Base-by-base conservation (phyloP, 257 asterid genomes). In the Osmanthus fragrans region DNA sequence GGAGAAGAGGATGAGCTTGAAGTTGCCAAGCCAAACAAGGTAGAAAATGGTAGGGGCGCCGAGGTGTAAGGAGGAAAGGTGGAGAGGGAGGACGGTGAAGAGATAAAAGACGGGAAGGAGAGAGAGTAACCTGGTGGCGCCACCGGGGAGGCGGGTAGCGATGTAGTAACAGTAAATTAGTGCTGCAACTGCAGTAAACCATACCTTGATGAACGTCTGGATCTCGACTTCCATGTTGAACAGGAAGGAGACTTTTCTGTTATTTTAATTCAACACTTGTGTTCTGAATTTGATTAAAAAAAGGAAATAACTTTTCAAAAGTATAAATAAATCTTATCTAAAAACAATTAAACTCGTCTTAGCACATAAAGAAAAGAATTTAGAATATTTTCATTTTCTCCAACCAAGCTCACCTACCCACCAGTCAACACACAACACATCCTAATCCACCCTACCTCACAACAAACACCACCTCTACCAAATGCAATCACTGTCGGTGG, bases 1-100 rank as follows among this genome's bases (percentile, higher is more conserved):
- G 64, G 64, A 19, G 25, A 54, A 19, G 64, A 54, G 64, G 64
- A 54, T 10, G 64, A 54, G 64, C 23, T 54, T 54, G 23, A 54
- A 54, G 23, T 54, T 54, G 7, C 64, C 64, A 23, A 60, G 94
- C 96, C 96, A 94, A 73, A 85, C 87, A 5, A 94, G 88, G 89
- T 84, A 90, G 78, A 92, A 88, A 75, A 71, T 29, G 66, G 96
- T 80, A 68, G 85, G 82, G 54, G 19, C 85, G 30, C 75, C 74
- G 80, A 88, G 89, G 27, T 82, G 89, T 77, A 83, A 0, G 76
- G 83, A 82, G 77, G 85, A 77, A 85, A 89, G 86, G 69, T 58
- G 75, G 80, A 90, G 86, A 70, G 96, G 91, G 18, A 89, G 91
- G 69, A 82, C 64, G 79, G 83, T 82, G 94, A 88, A 84, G 80